phyloP scores from a whole-genome alignment of 148 eudicot genomes.

The Silene conica region DNA sequence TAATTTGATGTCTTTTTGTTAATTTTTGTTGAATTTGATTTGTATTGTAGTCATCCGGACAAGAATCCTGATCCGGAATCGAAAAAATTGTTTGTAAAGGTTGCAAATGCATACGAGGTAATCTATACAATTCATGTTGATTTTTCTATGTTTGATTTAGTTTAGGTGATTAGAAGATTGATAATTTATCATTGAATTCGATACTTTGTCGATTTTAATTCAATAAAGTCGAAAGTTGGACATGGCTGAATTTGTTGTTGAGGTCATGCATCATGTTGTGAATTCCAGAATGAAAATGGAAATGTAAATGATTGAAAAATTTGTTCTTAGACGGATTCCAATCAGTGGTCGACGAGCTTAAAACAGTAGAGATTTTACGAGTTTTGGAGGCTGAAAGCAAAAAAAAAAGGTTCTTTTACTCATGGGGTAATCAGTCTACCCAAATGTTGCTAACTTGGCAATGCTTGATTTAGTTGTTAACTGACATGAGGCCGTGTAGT shows the following conservation, averaged over 20 bases:
- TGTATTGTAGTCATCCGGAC: conserved; percentile 61
- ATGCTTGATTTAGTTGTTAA: neutral
- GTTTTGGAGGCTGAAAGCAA: no score
- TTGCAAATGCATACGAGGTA: conserved; percentile 95
- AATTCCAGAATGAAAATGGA: neutral
- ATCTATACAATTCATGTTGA: neutral
- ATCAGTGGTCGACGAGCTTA: neutral
- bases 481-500: neutral
- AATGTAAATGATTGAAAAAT: neutral
- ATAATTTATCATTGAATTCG: neutral
- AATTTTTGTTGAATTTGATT: neutral
- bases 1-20: neutral
- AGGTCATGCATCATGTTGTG: neutral
- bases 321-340: neutral
- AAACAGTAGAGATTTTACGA: no score
- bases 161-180: neutral
- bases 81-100: conserved; percentile 63
- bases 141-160: neutral
- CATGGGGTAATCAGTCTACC: no score
- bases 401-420: no score
- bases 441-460: neutral
- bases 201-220: no score
- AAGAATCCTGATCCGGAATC: conserved; percentile 95
- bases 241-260: neutral
- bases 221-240: neutral